Percentiles rank a stretch among this genome's conserved stretches.
Conservation (phyloP, 1,284 basidiomycete species). For the Cystobasidium sp. region DNA sequence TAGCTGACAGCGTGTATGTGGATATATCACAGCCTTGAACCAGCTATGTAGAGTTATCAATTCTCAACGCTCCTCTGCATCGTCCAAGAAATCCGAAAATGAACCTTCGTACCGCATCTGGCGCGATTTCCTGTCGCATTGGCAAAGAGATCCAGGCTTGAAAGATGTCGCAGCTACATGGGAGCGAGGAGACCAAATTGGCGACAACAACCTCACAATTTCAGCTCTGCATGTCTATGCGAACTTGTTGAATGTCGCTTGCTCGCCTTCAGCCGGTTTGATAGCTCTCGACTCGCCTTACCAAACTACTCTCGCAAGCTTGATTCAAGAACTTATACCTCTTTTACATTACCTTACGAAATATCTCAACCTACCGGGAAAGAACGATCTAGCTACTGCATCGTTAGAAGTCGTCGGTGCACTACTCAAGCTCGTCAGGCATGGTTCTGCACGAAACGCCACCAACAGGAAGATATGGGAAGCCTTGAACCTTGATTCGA, state of each 20-base stretch:
- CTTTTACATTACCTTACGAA: conserved; percentile 23
- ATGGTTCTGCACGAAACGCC: conserved; percentile 35
- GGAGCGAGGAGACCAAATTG: conserved; percentile 36
- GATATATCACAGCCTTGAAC: conserved; percentile 21
- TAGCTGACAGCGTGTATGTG: background rate
- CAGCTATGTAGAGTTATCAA: conserved; percentile 18
- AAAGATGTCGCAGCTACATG: conserved; percentile 32
- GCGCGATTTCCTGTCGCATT: conserved; percentile 32
- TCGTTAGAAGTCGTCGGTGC: conserved; percentile 33
- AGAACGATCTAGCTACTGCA: conserved; percentile 42
- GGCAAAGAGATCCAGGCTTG: conserved; percentile 27
- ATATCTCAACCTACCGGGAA: conserved; percentile 29
- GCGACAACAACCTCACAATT: conserved; percentile 18
- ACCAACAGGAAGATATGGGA: conserved; percentile 38
- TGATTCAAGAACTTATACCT: conserved; percentile 28
- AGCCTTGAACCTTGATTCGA: conserved; percentile 32
- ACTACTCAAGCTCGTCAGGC: conserved; percentile 34
- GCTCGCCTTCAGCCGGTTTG: conserved; percentile 28
- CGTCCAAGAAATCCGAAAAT: conserved; percentile 32
- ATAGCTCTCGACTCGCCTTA: conserved; percentile 32
- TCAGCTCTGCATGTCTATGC: conserved; percentile 32
- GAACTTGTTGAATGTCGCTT: conserved; percentile 26
- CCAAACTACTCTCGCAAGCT: conserved; percentile 18
- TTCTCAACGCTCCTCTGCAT: conserved; percentile 24
- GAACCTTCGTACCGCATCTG: conserved; percentile 32